These are phyloP conservation scores for Piromyces finnis DNA, from an alignment of 192 early-diverging fungal species.

Conservation along the genomic window DNA sequence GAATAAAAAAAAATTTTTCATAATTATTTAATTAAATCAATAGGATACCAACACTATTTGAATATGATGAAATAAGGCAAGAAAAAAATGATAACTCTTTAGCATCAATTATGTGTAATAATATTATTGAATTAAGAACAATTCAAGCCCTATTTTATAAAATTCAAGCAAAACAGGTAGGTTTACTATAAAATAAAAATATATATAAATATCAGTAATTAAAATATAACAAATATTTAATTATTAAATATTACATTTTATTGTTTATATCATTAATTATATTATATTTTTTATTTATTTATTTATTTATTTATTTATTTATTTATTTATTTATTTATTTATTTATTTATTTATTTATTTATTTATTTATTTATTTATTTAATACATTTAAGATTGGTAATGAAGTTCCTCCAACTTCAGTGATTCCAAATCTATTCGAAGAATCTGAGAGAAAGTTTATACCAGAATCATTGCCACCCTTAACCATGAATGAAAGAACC, in stretches of 20 bases:
- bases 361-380: too few species aligned
- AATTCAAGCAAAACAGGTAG: background rate
- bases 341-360: too few species aligned
- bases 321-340: too few species aligned
- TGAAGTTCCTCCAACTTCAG: background rate
- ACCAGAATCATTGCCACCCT: conserved; percentile 15
- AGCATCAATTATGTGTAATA: background rate
- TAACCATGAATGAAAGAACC: conserved; percentile 29
- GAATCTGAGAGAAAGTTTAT: background rate
- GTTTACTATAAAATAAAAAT: too few species aligned
- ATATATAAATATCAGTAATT: too few species aligned
- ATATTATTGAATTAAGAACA: background rate
- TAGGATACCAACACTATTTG: background rate
- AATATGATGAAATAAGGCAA: background rate
- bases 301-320: too few species aligned
- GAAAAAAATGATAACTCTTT: background rate
- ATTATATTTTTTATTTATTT: too few species aligned
- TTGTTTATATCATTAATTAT: too few species aligned
- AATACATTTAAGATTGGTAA: background rate
- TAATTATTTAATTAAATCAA: too few species aligned
- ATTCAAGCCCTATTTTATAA: background rate
- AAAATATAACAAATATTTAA: too few species aligned
- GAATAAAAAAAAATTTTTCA: too few species aligned
- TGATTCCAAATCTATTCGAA: background rate
- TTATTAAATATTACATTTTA: too few species aligned